phyloP scores from a whole-genome alignment of 148 eudicot species.

The Rhododendron kiyosumense region DNA sequence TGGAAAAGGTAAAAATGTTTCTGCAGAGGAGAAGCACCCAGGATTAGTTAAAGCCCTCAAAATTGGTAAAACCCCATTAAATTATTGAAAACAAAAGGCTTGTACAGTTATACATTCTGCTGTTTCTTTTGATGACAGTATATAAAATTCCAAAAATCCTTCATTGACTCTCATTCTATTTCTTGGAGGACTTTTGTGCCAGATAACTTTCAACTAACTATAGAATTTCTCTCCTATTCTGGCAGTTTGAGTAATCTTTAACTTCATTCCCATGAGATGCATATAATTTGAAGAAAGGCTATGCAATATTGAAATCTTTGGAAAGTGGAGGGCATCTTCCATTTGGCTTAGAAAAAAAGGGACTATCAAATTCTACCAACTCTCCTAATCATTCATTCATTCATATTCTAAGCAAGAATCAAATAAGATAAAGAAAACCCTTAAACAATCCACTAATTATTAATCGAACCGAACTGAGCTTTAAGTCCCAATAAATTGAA shows the following conservation, averaged over 20 bases:
- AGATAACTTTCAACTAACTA: slow-evolving; percentile 17
- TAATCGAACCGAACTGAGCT: not conserved
- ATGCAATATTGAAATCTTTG: not conserved
- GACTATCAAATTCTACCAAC: slow-evolving; percentile 23
- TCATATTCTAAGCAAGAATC: slow-evolving; percentile 24
- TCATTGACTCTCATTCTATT: slow-evolving; percentile 22
- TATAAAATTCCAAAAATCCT: slow-evolving; percentile 12
- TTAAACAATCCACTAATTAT: not conserved
- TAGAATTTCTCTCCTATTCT: slow-evolving; percentile 14
- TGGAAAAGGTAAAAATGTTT: slow-evolving; percentile 34
- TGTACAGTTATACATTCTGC: slow-evolving; percentile 13
- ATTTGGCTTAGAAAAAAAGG: not conserved
- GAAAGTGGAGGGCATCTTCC: slow-evolving; percentile 10
- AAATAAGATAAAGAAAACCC: not conserved
- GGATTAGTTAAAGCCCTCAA: slow-evolving; percentile 31
- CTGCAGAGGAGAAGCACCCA: slow-evolving; percentile 33
- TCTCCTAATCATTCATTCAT: slow-evolving; percentile 18
- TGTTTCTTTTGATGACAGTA: slow-evolving; percentile 15
- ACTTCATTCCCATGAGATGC: not conserved
- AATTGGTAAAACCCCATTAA: slow-evolving; percentile 12
- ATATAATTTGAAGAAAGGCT: not conserved
- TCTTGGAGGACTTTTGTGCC: slow-evolving; percentile 23
- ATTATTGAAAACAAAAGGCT: slow-evolving; percentile 4
- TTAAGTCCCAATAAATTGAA: not conserved
- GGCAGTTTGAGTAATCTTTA: slow-evolving; percentile 14